Evolutionary conservation across 306 rosid genomes (phyloP), one percentile per base, ranked within the genome.

Genomic region (Prunus salicina): DNA sequence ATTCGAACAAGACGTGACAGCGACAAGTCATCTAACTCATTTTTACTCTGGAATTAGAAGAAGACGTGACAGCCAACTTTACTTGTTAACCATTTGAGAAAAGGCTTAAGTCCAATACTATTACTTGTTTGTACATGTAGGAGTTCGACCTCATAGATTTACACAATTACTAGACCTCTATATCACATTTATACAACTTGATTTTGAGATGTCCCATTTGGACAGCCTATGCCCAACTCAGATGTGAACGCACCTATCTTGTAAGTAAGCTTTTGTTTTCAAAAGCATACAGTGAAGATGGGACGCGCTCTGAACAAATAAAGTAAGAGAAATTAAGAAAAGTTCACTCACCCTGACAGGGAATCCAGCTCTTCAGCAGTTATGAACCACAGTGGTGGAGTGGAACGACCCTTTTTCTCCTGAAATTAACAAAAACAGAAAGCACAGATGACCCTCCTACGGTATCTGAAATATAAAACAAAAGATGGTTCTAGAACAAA

Each of bases 331-430:
- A 2, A 24, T 14, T 43, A 12, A 22, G 11, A 67, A 65, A 69
- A 52, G 47, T 34, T 47, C 57, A 87, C 98, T 86, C 87, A 94
- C 96, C 91, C 79, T 60, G 98, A 90, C 81, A 94, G 74, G 63
- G 97, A 94, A 81, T 91, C 90, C 62, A 91, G 87, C 71, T 91
- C 97, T 75, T 88, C 85, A 11, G 80, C 84, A 24, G 89, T 91
- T 77, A 90, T 66, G 60, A 82, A 77, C 93, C 98, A 94, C 38
- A 84, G 71, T 76, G 97, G 97, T 75, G 97, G 90, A 52, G 91
- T 22, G 46, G 87, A 83, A 49, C 93, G 90, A 15, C 91, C 89
- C 71, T 87, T 94, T 82, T 89, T 94, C 88, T 90, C 97, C 98
- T 90, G 78, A 86, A 86, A 87, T 74, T 69, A 72, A 65, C 76